These are phyloP conservation scores for Ephemerocybe angulata DNA, from an alignment of 768 basidiomycete species.

Conservation along the genomic window DNA sequence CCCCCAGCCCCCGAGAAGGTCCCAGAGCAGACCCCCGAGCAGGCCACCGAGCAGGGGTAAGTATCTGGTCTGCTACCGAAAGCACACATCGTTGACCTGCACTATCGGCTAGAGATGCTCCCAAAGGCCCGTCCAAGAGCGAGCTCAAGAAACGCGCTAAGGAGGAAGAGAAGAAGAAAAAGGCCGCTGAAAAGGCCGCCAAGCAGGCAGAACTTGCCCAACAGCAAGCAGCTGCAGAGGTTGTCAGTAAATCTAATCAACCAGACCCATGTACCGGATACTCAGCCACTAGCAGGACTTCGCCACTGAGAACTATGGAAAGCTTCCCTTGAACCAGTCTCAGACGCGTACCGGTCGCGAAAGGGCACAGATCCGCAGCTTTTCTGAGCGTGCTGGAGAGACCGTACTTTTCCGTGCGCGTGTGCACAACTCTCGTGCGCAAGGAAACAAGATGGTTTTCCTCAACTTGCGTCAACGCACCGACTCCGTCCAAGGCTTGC, in stretches of 20 bases:
- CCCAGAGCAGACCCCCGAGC: slow-evolving; percentile 21
- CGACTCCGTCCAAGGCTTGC: slow-evolving; percentile 82
- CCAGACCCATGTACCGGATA: slow-evolving; percentile 8
- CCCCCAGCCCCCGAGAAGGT: slow-evolving; percentile 21
- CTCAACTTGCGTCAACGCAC: slow-evolving; percentile 86
- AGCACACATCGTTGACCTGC: no score
- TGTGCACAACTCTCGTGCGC: slow-evolving; percentile 85
- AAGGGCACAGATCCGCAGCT: slow-evolving; percentile 60
- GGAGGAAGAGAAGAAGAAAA: slow-evolving; percentile 85
- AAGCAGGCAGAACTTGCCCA: slow-evolving; percentile 72
- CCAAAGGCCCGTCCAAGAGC: slow-evolving; percentile 68
- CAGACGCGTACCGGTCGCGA: slow-evolving; percentile 63
- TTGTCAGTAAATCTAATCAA: slow-evolving; percentile 35
- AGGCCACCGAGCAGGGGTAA: no score
- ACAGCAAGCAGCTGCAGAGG: slow-evolving; percentile 62
- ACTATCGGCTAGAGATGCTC: no score
- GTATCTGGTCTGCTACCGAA: no score
- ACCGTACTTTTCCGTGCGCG: slow-evolving; percentile 83
- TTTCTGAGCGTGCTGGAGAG: slow-evolving; percentile 68
- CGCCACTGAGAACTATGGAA: slow-evolving; percentile 78
- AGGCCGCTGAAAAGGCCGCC: slow-evolving; percentile 81
- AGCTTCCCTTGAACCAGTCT: slow-evolving; percentile 87
- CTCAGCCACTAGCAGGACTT: slow-evolving; percentile 54
- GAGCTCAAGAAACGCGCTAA: slow-evolving; percentile 91
- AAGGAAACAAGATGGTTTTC: slow-evolving; percentile 96